These are phyloP conservation scores for Vinca minor DNA, from an alignment of 257 asterid genomes.

Conservation along the genomic window DNA sequence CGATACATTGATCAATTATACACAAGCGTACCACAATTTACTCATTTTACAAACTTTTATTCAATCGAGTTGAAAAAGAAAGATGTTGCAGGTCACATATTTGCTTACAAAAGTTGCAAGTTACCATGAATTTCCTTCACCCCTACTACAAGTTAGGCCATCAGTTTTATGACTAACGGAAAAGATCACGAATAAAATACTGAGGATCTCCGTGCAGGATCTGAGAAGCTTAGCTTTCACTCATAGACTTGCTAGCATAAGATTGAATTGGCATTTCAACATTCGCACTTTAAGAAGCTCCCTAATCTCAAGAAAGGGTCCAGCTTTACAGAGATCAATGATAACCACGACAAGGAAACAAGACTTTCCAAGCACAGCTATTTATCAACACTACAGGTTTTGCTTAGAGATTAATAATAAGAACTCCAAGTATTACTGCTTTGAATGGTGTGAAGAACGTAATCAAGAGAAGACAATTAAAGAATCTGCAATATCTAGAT, in stretches of 20 bases:
- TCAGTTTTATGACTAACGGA: too few species aligned
- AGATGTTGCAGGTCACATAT: too few species aligned
- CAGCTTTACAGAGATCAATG: not conserved
- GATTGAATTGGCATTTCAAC: not conserved
- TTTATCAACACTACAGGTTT: not conserved
- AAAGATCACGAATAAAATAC: too few species aligned
- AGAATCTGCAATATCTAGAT: not conserved
- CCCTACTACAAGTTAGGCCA: too few species aligned
- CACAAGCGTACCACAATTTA: too few species aligned
- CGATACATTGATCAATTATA: too few species aligned
- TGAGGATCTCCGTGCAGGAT: not conserved
- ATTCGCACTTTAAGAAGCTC: too few species aligned
- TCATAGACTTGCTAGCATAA: not conserved
- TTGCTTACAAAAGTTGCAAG: too few species aligned
- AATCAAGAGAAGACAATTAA: not conserved
- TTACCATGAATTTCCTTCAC: too few species aligned
- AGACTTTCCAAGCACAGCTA: not conserved
- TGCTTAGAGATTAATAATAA: too few species aligned
- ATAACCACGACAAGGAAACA: not conserved
- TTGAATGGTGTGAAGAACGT: not conserved
- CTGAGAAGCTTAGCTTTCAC: not conserved
- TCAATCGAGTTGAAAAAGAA: too few species aligned
- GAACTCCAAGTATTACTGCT: not conserved
- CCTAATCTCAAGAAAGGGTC: not conserved
- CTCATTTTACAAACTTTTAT: too few species aligned